phyloP scores from a whole-genome alignment of 2,329 filamentous ascomycete species.

The Bipolaris victoriae region DNA sequence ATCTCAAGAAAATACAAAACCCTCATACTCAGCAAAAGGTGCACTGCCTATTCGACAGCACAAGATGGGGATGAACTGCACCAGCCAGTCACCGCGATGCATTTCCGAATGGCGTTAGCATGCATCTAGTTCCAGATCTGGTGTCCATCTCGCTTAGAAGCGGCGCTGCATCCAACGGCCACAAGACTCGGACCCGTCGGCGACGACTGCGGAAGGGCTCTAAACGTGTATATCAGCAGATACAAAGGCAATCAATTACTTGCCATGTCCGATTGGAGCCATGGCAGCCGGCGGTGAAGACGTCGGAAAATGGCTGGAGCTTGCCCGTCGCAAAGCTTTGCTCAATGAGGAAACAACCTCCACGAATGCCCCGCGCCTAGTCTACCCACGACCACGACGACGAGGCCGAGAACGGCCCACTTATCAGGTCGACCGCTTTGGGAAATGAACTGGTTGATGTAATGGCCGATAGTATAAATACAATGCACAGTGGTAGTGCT shows the following conservation, averaged over 20 bases:
- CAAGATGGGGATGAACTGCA: not conserved
- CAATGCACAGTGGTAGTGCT: conserved; percentile 5
- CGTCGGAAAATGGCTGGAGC: conserved; percentile 22
- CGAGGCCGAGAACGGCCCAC: conserved; percentile 32
- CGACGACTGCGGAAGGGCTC: conserved; percentile 5
- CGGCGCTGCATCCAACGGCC: conserved; percentile 7
- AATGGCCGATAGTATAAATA: conserved; percentile 27
- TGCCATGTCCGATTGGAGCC: conserved; percentile 31
- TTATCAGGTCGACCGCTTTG: conserved; percentile 14
- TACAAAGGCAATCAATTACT: conserved; percentile 10
- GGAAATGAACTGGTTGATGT: conserved; percentile 12
- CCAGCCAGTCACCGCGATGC: conserved; percentile 8
- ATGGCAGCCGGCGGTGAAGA: conserved; percentile 32
- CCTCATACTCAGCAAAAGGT: not conserved
- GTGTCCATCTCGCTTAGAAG: conserved; percentile 15
- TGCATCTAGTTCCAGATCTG: conserved; percentile 2
- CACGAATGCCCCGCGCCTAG: conserved; percentile 35
- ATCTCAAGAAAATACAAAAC: not conserved
- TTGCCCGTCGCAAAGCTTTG: conserved; percentile 36
- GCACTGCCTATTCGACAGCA: not conserved
- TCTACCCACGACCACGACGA: conserved; percentile 22
- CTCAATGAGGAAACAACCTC: conserved; percentile 38
- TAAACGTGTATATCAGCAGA: conserved; percentile 25
- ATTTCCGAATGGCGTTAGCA: conserved; percentile 9
- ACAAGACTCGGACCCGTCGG: conserved; percentile 18